Evolutionary conservation across 192 early-diverging fungal species (phyloP).

Genomic region (Backusella mclennaniae): DNA sequence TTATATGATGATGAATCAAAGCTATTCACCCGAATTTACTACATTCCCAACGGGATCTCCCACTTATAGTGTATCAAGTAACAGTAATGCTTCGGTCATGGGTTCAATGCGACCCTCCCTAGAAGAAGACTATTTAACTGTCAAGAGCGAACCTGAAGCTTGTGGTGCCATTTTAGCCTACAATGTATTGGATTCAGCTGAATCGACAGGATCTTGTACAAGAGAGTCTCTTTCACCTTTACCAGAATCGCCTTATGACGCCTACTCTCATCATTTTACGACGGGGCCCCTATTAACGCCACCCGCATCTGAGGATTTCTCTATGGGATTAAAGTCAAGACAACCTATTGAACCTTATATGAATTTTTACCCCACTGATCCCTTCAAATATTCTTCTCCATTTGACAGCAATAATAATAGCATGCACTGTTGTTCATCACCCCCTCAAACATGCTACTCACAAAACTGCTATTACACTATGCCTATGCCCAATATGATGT

Average conservation of each 20-base stretch:
- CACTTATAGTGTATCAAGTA: conserved; percentile 16
- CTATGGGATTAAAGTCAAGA: not conserved
- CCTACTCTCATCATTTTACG: conserved; percentile 15
- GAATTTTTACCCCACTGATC: not conserved
- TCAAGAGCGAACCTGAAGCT: not conserved
- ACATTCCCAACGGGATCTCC: conserved; percentile 5
- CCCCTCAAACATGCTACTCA: not conserved
- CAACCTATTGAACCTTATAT: not conserved
- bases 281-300: conserved; percentile 18
- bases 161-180: not conserved
- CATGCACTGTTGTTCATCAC: not conserved
- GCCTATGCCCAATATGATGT: not conserved
- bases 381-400: not conserved
- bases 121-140: conserved; percentile 12
- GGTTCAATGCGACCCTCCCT: not conserved
- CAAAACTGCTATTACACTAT: not conserved
- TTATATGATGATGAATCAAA: not conserved
- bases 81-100: not conserved
- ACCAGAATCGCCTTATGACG: conserved; percentile 19
- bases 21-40: conserved; percentile 13
- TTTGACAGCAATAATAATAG: not conserved
- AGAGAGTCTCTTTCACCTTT: conserved; percentile 13
- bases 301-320: conserved; percentile 10
- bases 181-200: not conserved
- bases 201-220: not conserved